These are phyloP conservation scores for Hypocrella siamensis DNA, from an alignment of 2,329 filamentous ascomycete genomes.

Conservation along the genomic window DNA sequence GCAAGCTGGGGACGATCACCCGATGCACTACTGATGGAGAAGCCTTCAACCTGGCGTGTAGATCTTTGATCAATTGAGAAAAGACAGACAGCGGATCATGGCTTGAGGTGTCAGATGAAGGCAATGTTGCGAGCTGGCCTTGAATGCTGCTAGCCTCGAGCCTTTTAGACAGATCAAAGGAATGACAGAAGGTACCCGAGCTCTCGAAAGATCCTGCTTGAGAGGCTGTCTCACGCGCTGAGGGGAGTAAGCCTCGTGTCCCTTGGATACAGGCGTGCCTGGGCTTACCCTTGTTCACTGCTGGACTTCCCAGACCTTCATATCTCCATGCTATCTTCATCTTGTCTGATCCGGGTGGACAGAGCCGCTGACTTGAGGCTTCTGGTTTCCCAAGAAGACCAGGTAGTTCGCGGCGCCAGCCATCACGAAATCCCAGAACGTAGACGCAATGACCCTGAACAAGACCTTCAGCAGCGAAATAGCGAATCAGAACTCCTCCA, in stretches of 20 bases:
- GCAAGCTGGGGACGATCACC: slow-evolving; percentile 66
- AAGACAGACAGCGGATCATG: slow-evolving; percentile 26
- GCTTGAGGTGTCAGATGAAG: slow-evolving; percentile 24
- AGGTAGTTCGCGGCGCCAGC: slow-evolving; percentile 73
- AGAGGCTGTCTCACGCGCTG: background rate
- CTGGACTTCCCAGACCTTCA: slow-evolving; percentile 55
- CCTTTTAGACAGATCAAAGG: slow-evolving; percentile 55
- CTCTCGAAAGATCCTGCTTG: slow-evolving; percentile 1
- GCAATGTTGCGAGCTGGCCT: slow-evolving; percentile 32
- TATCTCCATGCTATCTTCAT: slow-evolving; percentile 99
- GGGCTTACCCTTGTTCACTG: slow-evolving; percentile 20
- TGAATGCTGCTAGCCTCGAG: slow-evolving; percentile 33
- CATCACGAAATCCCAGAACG: slow-evolving; percentile 62
- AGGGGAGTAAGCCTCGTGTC: background rate
- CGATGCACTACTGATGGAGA: slow-evolving; percentile 56
- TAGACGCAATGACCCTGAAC: slow-evolving; percentile 84
- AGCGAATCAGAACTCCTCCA: slow-evolving; percentile 65
- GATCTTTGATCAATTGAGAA: slow-evolving; percentile 42
- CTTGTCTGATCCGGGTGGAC: slow-evolving; percentile 41
- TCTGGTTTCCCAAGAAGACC: slow-evolving; percentile 37
- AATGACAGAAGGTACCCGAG: slow-evolving; percentile 45
- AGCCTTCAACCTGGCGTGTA: slow-evolving; percentile 38
- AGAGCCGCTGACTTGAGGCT: slow-evolving; percentile 23
- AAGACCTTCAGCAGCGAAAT: slow-evolving; percentile 85
- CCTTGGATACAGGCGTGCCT: background rate